These are phyloP conservation scores for Dillenia turbinata DNA, from an alignment of 164 flowering plant genomes.

Conservation along the genomic window DNA sequence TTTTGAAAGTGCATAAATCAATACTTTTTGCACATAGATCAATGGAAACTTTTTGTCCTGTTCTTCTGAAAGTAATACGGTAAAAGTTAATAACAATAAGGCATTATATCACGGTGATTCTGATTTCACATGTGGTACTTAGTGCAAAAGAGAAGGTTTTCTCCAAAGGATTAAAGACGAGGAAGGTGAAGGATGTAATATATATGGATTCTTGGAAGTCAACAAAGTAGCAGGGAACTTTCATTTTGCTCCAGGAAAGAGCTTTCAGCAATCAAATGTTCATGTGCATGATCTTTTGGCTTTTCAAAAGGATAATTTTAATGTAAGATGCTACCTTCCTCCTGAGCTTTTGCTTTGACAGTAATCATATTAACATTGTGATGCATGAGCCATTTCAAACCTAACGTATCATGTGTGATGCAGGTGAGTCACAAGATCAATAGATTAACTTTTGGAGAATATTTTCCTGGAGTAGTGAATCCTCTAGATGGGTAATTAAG, in stretches of 20 bases:
- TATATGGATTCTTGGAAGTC: slow-evolving; percentile 82
- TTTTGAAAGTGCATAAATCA: no score
- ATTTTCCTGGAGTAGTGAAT: slow-evolving; percentile 77
- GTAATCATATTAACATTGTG: not conserved
- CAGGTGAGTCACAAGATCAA: slow-evolving; percentile 85
- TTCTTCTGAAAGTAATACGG: not conserved
- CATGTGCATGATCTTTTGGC: slow-evolving; percentile 71
- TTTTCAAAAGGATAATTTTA: slow-evolving; percentile 69
- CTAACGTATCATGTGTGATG: slow-evolving; percentile 1
- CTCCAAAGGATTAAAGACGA: slow-evolving; percentile 75
- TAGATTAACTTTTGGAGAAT: slow-evolving; percentile 71
- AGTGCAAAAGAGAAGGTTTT: slow-evolving; percentile 94
- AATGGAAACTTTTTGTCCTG: not conserved
- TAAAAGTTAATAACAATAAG: no score
- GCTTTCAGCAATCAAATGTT: slow-evolving; percentile 77
- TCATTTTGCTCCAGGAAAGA: slow-evolving; percentile 91
- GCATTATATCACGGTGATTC: not conserved
- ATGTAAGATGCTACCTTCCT: slow-evolving; percentile 37
- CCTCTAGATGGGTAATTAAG: slow-evolving; percentile 73
- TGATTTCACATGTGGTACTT: slow-evolving; percentile 9
- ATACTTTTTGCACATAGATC: no score
- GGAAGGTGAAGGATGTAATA: slow-evolving; percentile 91
- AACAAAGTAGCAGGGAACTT: slow-evolving; percentile 92
- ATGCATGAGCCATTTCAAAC: slow-evolving; percentile 1
- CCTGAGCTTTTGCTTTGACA: not conserved